Conservation (phyloP, 2,329 filamentous ascomycete genomes). For the Fusarium vanettenii region DNA sequence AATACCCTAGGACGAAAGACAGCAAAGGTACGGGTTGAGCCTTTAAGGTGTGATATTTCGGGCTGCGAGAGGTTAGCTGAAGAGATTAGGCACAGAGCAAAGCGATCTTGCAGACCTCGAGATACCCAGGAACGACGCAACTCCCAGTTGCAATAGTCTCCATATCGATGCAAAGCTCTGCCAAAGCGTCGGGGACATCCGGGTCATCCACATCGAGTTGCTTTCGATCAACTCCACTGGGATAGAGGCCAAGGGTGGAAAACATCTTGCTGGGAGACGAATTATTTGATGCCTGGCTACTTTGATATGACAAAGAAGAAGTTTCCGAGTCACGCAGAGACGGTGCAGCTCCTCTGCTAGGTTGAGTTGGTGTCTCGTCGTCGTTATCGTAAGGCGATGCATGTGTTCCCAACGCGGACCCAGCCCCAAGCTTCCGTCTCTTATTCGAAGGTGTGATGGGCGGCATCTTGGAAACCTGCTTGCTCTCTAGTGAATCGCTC, state of each 20-base stretch:
- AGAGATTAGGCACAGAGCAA: background rate
- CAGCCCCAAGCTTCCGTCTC: background rate
- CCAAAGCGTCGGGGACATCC: background rate
- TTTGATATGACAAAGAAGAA: background rate
- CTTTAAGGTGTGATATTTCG: background rate
- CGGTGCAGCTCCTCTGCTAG: background rate
- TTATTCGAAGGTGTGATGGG: background rate
- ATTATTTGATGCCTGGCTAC: background rate
- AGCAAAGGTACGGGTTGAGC: background rate
- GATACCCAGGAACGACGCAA: background rate
- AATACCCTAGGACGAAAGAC: background rate
- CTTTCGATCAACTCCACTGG: background rate
- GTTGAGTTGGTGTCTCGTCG: background rate
- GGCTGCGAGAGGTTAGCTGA: background rate
- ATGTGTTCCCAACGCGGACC: background rate
- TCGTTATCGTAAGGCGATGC: background rate
- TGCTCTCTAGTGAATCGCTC: background rate
- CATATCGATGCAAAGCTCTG: background rate
- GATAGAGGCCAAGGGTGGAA: background rate
- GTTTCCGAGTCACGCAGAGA: background rate
- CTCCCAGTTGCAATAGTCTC: background rate
- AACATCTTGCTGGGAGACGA: background rate
- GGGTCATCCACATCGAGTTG: constrained; percentile 2
- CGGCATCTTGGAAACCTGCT: background rate
- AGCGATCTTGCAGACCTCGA: background rate